Conservation (phyloP, 371 early-diverging fungal species). For the Saksenaea oblongispora region DNA sequence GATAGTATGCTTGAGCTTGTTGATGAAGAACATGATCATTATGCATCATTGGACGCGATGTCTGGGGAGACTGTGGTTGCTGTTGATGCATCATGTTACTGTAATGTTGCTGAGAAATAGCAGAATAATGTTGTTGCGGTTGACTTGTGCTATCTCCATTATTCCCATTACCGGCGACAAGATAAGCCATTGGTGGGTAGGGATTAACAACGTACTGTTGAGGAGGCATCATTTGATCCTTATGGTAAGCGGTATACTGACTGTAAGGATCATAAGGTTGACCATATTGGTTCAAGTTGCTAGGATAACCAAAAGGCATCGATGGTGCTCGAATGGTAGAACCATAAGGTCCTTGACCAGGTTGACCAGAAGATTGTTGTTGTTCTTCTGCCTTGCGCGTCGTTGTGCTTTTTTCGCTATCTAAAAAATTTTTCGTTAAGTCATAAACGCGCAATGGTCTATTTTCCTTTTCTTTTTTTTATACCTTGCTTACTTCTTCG, state of each 20-base stretch:
- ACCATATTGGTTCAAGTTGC: slow-evolving; percentile 46
- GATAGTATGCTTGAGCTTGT: slow-evolving; percentile 12
- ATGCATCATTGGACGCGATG: slow-evolving; percentile 5
- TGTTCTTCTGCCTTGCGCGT: slow-evolving; percentile 18
- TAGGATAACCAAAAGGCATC: slow-evolving; percentile 45
- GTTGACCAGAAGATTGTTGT: slow-evolving; percentile 20
- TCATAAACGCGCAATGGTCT: no score
- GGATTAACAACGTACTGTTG: slow-evolving; percentile 45
- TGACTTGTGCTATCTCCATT: slow-evolving; percentile 15
- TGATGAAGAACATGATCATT: slow-evolving; percentile 12
- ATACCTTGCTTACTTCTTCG: slow-evolving; percentile 43
- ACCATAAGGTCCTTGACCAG: slow-evolving; percentile 16
- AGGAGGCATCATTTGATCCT: slow-evolving; percentile 36
- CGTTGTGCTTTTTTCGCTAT: slow-evolving; percentile 20
- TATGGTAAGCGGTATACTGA: slow-evolving; percentile 34
- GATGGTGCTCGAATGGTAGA: slow-evolving; percentile 14
- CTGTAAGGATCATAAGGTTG: slow-evolving; percentile 46
- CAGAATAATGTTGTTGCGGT: slow-evolving; percentile 13
- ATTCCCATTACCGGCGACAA: slow-evolving; percentile 24
- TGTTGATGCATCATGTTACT: slow-evolving; percentile 13
- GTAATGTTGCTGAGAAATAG: not conserved
- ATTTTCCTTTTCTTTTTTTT: slow-evolving; percentile 4
- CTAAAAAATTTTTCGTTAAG: not conserved
- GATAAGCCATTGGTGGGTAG: slow-evolving; percentile 44
- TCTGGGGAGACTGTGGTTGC: slow-evolving; percentile 6